Base-by-base conservation (phyloP, 2,329 filamentous ascomycete genomes). In the Monilinia aucupariae region DNA sequence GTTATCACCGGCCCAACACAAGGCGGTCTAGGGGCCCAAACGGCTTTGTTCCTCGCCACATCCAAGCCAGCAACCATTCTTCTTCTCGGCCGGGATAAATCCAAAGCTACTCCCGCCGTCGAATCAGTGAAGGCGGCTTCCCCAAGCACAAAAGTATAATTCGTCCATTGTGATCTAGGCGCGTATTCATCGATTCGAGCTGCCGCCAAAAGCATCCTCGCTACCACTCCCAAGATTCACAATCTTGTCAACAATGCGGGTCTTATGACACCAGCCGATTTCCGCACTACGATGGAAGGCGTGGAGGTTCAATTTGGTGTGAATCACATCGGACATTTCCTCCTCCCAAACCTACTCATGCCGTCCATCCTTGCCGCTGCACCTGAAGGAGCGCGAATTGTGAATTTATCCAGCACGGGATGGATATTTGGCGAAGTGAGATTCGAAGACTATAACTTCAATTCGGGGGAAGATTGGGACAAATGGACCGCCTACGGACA, bases 241-340 rank as follows among this genome's bases (percentile, higher is more conserved):
- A 72, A 77, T 4, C 66, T 78, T 2, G 72, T 79, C 13, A 68
- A 68, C n/a, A 67, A 64, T 47, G 66, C 66, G 20, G 66, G 65
- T n/a, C 41, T 68, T 9, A 75, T 34, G 71, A 56, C 54, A 55
- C 64, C 50, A 15, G 15, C 50, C 4, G 4, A 48, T 17, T 62
- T 56, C 25, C 9, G 3, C 17, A 32, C 30, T 9, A 81, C 78
- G 1, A 65, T 64, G 17, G 79, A 81, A 64, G 79, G 79, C 30
- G 77, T 78, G 66, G 81, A 84, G 66, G 70, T 71, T 0, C 80
- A 84, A 63, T 79, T 84, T 62, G 81, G 76, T 49, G 78, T 76
- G 15, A 83, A 84, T 68, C 78, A 84, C 67, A 72, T 85, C 2
- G 76, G 73, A 20, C 79, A 83, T 66, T 84, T 84, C 71, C 75